phyloP scores from a whole-genome alignment of 1,284 basidiomycete species.

The Rhodotorula sp. region DNA sequence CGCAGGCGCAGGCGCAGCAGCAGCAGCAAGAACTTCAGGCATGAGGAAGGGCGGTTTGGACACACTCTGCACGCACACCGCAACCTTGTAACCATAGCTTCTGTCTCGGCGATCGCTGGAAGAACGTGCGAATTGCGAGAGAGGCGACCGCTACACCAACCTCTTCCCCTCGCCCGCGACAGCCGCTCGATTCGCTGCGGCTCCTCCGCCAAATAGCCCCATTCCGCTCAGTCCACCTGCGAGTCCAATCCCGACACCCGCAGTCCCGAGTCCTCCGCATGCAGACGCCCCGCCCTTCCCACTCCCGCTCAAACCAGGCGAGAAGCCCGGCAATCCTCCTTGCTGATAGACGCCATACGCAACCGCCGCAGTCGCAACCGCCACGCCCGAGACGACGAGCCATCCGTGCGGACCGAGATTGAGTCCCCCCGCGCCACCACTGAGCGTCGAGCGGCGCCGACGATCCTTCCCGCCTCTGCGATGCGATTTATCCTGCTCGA shows the following conservation, averaged over 20 bases:
- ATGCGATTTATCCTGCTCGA: background rate
- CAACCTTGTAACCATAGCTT: no score
- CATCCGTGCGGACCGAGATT: slow-evolving; percentile 30
- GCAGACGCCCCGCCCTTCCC: no score
- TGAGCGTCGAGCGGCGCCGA: no score
- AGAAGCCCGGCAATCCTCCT: no score
- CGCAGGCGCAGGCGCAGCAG: no score
- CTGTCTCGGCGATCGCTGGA: no score
- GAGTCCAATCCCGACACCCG: slow-evolving; percentile 6
- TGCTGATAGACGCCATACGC: slow-evolving; percentile 20
- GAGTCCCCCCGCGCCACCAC: background rate
- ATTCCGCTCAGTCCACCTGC: background rate
- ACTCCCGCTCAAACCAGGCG: background rate
- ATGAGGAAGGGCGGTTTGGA: no score
- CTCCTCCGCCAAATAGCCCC: background rate
- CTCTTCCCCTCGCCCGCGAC: background rate
- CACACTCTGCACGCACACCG: no score
- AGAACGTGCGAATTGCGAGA: no score
- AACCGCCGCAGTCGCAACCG: slow-evolving; percentile 23
- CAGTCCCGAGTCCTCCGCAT: slow-evolving; percentile 6
- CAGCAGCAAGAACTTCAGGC: no score
- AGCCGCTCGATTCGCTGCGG: background rate
- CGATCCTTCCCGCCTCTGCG: no score
- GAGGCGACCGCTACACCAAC: background rate
- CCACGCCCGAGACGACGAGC: slow-evolving; percentile 25